Evolutionary conservation across 768 basidiomycete genomes (phyloP), one percentile per base, ranked within the genome.

Genomic region (Naganishia friedmannii): DNA sequence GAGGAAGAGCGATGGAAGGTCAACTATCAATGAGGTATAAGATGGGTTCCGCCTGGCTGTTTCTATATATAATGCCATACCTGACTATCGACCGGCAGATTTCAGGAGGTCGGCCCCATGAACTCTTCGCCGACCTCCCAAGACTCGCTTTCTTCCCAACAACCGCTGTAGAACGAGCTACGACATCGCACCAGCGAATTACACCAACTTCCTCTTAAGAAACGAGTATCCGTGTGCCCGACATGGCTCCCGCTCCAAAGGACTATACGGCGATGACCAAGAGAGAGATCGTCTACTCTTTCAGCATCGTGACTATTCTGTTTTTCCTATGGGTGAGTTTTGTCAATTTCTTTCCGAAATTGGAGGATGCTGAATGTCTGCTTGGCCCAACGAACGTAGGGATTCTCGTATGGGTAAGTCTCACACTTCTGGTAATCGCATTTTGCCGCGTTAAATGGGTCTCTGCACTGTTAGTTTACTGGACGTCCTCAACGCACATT

Each of bases 311-410:
- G 37, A 70, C 70, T n/a, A 51, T 39, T 10, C 26, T 70, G 23
- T 70, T 70, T 54, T 70, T 70, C 55, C 37, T 70, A 10, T 70
- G 70, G 70, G 70, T 65, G 29, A 56, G 67, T n/a, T n/a, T n/a
- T 39, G 29, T 4, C 34, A n/a, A n/a, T 26, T 17, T 10, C 12
- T 53, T 66, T 28, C 2, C 10, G 19, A 65, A 46, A 65, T 6
- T 19, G 32, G 12, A n/a, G 15, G 1, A 42, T 42, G 12, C 42
- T 65, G 39, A 32, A 23, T 8, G 12, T 65, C 37, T 21, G n/a
- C 53, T 9, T 53, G 23, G 53, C n/a, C n/a, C n/a, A n/a, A 8
- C 53, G 28, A 12, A 3, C 23, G 39, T 23, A 58, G 57, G 57
- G 66, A 3, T 66, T 66, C 54, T 68, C 67, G 6, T 68, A 68